Percentiles rank a stretch among this genome's conserved stretches.
These are phyloP conservation scores for Pyrenula aspistea DNA, from an alignment of 495 filamentous ascomycete genomes.

Conservation along the genomic window DNA sequence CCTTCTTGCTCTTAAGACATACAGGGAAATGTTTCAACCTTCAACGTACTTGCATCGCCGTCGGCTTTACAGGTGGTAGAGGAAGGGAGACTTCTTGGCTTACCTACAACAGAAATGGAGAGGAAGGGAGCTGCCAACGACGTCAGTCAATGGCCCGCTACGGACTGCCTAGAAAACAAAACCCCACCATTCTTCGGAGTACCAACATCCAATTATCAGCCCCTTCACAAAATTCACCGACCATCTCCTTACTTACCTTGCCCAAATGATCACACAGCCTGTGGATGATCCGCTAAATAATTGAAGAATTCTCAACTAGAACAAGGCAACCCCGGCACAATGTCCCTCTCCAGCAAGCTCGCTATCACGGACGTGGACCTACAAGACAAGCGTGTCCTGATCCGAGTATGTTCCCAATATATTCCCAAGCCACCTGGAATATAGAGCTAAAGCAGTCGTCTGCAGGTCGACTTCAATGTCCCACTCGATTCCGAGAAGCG, in stretches of 20 bases:
- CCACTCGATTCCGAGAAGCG: constrained; percentile 83
- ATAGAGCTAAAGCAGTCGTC: constrained; percentile 6
- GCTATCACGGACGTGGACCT: constrained; percentile 91
- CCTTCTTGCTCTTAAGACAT: too few relatives aligned
- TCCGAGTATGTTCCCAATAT: constrained; percentile 56
- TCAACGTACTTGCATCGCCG: too few relatives aligned
- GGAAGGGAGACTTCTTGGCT: too few relatives aligned
- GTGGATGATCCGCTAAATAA: too few relatives aligned
- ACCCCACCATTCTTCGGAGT: neutral
- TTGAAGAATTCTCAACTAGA: too few relatives aligned
- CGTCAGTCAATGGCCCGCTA: neutral
- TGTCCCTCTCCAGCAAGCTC: constrained; percentile 99
- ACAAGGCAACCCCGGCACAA: constrained; percentile 34
- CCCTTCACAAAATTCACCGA: too few relatives aligned
- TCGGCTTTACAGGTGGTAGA: too few relatives aligned
- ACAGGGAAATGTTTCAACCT: too few relatives aligned
- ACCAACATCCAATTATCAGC: neutral
- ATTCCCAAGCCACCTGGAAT: constrained; percentile 1
- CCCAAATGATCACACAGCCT: too few relatives aligned
- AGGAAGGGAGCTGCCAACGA: neutral
- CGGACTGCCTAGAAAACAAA: neutral
- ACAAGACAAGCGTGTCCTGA: constrained; percentile 94
- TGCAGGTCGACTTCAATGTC: constrained; percentile 98
- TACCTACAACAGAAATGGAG: too few relatives aligned
- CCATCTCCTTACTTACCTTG: too few relatives aligned